Evolutionary conservation across 2,329 filamentous ascomycete genomes (phyloP), one percentile per base, ranked within the genome.

Genomic region (Fusarium continuum): DNA sequence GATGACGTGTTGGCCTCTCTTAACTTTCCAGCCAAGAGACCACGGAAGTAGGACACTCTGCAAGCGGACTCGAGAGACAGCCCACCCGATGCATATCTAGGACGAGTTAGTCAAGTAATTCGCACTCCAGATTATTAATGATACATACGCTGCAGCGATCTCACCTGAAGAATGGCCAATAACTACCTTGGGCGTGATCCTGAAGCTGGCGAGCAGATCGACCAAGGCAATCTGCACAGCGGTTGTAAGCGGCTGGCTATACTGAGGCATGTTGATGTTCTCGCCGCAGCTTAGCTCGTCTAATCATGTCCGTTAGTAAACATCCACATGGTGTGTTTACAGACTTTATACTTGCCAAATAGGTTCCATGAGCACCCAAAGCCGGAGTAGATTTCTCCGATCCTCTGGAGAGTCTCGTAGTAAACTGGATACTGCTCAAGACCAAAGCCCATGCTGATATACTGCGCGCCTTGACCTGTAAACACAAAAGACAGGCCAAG

Each of bases 41-140:
- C 80, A 9, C 80, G 74, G 61, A 78, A 78, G 69, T 84, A 86
- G 3, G 83, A 82, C 17, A 82, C 76, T 2, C 74, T 74, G 64
- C 82, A 77, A 8, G 57, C 61, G 2, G 58, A 54, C 2, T 32
- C 19, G 0, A 59, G 10, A 14, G 61, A 56, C 2, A 67, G 10
- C 72, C 13, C 40, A 17, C 54, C 49, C 0, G 20, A 36, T 9
- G 40, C 34, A 11, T 57, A 57, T 8, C 54, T 57, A 3, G 2
- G 2, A 20, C 20, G 10, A 20, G 4, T 31, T 19, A 1, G 1
- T 1, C 43, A 29, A 20, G 28, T 3, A 16, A 2, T 5, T n/a
- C 19, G 79, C 67, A 25, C 75, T 69, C 4, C 1, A 6, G 4
- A 26, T 3, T 4, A 1, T 8, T 4, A 4, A 17, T 20, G 17